Base-by-base conservation (phyloP, 169 alveolate genomes). In the Plasmodium cynomolgi region DNA sequence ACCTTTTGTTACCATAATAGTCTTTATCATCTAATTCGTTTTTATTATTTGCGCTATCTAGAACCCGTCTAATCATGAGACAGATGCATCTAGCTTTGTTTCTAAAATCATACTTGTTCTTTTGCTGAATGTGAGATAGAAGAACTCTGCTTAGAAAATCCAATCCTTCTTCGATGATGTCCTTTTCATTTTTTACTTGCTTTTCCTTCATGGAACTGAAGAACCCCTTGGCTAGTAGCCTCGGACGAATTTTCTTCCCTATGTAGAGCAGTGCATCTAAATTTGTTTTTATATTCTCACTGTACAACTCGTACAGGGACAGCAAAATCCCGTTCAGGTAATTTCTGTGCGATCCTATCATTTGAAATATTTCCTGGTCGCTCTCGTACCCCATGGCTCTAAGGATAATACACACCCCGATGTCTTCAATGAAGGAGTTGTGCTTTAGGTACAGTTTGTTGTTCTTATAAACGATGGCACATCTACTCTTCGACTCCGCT, bases 1-100 rank as follows among this genome's bases (percentile, higher is more conserved):
- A 97, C 92, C 99, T 97, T 97, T 99, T 99, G 96, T 99, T 99
- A 39, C 99, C 99, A 96, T 99, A 99, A 95, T 99, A 99, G 95
- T 99, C 99, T 94, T 99, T 98, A 95, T 99, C 99, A 96, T 99
- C 99, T 74, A 95, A 83, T 33, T 98, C 95, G 41, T 98, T 98
- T 84, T 98, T 99, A 68, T 97, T 96, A 95, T 98, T 96, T 17
- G 99, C 99, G 54, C 95, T 95, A 50, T 94, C 91, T 71, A 96
- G 92, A n/a, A 99, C 98, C 56, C 99, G 97, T 92, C 99, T 96
- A 17, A 99, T 98, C 99, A 99, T 99, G 44, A 99, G 95, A 29
- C 99, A 98, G 68, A 99, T 96, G 80, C 97, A 98, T 47, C 98
- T 84, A 47, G 98, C 98, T 91, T 98, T 98, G 15, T 98, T 99